Evolutionary conservation across 2,329 filamentous ascomycete species (phyloP).

Genomic region (Tolypocladium cylindrosporum): DNA sequence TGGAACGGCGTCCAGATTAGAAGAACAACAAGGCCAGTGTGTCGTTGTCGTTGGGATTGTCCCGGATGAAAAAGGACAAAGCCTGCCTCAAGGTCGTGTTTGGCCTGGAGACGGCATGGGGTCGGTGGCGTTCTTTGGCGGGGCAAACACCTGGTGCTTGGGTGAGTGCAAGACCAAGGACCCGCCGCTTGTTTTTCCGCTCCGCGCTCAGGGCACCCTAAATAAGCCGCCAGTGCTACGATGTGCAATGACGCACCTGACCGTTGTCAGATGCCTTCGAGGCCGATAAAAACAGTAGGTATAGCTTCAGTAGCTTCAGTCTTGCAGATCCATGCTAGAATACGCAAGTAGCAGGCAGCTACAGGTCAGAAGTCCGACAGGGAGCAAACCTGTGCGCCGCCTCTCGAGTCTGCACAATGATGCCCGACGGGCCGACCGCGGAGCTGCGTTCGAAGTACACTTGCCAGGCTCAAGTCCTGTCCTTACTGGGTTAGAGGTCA

Average conservation of each 20-base stretch:
- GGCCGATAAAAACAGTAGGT: not conserved
- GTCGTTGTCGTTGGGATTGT: not conserved
- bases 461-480: not conserved
- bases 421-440: not conserved
- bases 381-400: not conserved
- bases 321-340: not conserved
- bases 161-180: slow-evolving; percentile 6
- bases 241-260: not conserved
- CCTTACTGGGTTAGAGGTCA: not conserved
- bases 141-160: slow-evolving; percentile 11
- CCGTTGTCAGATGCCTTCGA: not conserved
- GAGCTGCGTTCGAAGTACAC: not conserved
- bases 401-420: not conserved
- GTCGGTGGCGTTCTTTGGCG: slow-evolving; percentile 13
- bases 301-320: not conserved
- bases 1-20: not conserved
- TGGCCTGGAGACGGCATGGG: slow-evolving; percentile 4
- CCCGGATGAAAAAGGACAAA: slow-evolving; percentile 13
- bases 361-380: not conserved
- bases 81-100: slow-evolving; percentile 10
- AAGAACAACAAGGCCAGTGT: not conserved
- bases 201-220: slow-evolving; percentile 1
- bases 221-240: not conserved
- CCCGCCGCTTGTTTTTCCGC: slow-evolving; percentile 19
- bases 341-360: not conserved